Base-by-base conservation (phyloP, 1,139 yeast genomes). In the Hyphopichia fennica region DNA sequence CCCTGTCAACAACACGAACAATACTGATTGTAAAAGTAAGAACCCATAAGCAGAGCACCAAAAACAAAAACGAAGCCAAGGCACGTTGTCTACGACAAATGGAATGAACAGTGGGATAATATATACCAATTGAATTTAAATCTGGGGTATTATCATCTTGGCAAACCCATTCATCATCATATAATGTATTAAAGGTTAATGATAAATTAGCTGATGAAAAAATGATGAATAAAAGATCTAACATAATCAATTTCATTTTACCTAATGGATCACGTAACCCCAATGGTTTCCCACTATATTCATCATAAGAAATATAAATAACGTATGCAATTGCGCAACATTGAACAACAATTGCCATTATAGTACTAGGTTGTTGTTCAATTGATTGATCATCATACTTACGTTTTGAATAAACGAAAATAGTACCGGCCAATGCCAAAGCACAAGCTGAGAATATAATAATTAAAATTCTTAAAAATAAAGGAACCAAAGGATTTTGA, bases 171-270 rank as follows among this genome's bases (percentile, higher is more conserved):
- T 82, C 77, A 38, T 75, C 74, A 59, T 89, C 96, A 59, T 72
- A 87, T 41, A 91, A 69, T 1, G 96, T 84, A 58, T 89, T 85
- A 65, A 90, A 90, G 2, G 96, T 81, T 39, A 93, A 72, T 7
- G 97, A 82, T 45, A 91, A 65, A 59, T 90, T 91, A 2, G 97
- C 96, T 39, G 95, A 82, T n/a, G 91, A 82, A 57, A 91, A 87
- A n/a, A 93, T 89, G 49, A 93, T 88, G 62, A 93, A 89, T 30
- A 91, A 67, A 39, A 91, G 69, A 58, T 93, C 99, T 49, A 89
- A 70, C 75, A 90, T 72, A 43, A 80, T 74, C 45, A 90, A 75
- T 54, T 89, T 75, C 75, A 91, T 79, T 57, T 91, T 91, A 22
- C 86, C 90, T 50, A 80, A 70, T 0, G 96, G 95, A 49, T 87